Base-by-base conservation (phyloP, 1,284 basidiomycete species). In the Apiotrichum domesticum region DNA sequence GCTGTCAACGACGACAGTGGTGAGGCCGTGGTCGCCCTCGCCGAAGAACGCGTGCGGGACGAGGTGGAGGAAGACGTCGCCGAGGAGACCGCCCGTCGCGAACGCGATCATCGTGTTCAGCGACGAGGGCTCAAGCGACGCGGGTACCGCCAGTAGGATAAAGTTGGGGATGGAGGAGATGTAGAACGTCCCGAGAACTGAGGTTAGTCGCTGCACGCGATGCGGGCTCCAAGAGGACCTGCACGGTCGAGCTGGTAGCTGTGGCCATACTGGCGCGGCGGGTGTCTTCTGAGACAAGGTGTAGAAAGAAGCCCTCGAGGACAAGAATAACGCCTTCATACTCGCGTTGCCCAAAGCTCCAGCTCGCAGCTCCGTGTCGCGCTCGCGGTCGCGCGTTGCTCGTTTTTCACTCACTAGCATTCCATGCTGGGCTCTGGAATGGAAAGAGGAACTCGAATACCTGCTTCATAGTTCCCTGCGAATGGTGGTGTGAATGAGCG, bases 81-180 rank as follows among this genome's bases (percentile, higher is more conserved):
- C 92, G 40, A 93, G 83, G 34, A 93, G 81, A 32, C 90, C 90
- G 40, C 90, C 90, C 10, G 90, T 92, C 7, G 73, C 73, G 51
- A 74, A 76, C 42, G 74, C 62, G 35, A 77, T 92, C 89, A 93
- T 92, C 6, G 87, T 91, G 69, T 92, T 92, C 55, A 93, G 80
- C 45, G 88, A 90, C 70, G 88, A 81, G 13, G 82, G 80, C 74
- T 87, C 85, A 66, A 93, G 89, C 71, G 90, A 80, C 47, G 87
- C 86, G 32, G 90, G 90, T 62, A 93, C 92, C 70, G 91, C 90
- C 7, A 88, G 86, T 49, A 94, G 85, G 65, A 94, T 90, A 67
- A 93, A 88, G 78, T 94, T 94, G 52, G 90, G 90, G 55, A 92
- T 83, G 44, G 90, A 92, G 80, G 88, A 91, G 73, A 92, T 92